Percentiles rank a stretch among this genome's conserved stretches.
phyloP scores from a whole-genome alignment of 169 alveolate species.

The Cryptosporidium ubiquitum region DNA sequence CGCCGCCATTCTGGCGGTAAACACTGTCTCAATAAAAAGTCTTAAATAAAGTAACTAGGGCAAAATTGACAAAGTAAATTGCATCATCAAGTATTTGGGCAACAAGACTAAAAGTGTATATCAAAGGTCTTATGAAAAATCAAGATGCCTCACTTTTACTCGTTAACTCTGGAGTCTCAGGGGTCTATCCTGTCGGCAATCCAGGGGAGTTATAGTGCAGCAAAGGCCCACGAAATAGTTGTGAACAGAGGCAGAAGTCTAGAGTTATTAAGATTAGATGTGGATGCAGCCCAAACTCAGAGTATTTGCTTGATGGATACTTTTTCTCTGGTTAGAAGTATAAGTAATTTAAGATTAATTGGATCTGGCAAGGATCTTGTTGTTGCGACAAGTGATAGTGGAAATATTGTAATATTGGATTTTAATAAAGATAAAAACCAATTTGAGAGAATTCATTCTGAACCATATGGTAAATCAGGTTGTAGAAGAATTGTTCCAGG shows the following conservation, averaged over 20 bases:
- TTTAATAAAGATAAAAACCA: slow-evolving; percentile 85
- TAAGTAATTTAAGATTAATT: slow-evolving; percentile 93
- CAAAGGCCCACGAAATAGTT: slow-evolving; percentile 96
- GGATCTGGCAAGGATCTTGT: slow-evolving; percentile 93
- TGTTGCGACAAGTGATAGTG: slow-evolving; percentile 97
- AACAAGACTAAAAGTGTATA: background rate
- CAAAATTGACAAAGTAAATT: slow-evolving; percentile 12
- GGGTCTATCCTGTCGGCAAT: slow-evolving; percentile 96
- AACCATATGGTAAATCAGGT: slow-evolving; percentile 98
- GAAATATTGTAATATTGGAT: slow-evolving; percentile 93
- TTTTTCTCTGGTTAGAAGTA: slow-evolving; percentile 93
- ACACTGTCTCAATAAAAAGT: slow-evolving; percentile 30
- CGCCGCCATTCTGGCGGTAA: slow-evolving; percentile 35
- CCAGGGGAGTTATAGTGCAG: slow-evolving; percentile 97
- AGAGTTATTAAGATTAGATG: slow-evolving; percentile 94
- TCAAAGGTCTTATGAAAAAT: slow-evolving; percentile 19
- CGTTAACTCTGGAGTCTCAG: slow-evolving; percentile 94
- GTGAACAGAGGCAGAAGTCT: slow-evolving; percentile 94
- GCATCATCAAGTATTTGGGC: background rate
- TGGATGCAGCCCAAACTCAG: slow-evolving; percentile 89
- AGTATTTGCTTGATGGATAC: slow-evolving; percentile 90
- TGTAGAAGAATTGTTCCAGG: slow-evolving; percentile 97
- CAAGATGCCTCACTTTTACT: slow-evolving; percentile 94
- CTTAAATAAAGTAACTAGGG: background rate
- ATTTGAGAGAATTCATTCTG: slow-evolving; percentile 95